Percentiles rank a stretch among this genome's conserved stretches.
Evolutionary conservation across 2,329 filamentous ascomycete species (phyloP).

Genomic region (Penicillium sp.): DNA sequence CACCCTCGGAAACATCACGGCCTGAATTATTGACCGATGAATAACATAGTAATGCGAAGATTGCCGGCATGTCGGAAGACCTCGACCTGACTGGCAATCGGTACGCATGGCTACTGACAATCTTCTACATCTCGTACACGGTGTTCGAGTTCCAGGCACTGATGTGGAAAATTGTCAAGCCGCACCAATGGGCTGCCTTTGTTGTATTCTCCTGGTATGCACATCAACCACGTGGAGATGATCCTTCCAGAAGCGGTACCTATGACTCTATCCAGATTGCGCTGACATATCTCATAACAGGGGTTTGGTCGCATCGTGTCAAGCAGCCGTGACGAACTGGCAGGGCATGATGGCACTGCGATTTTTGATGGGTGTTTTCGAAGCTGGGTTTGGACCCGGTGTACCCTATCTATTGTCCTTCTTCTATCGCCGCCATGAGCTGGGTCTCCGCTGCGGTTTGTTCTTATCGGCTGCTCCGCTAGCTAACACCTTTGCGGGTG

Average conservation of each 20-base stretch:
- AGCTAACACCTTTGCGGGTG: slow-evolving; percentile 77
- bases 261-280: slow-evolving; percentile 9
- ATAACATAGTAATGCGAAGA: slow-evolving; percentile 51
- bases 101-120: slow-evolving; percentile 55
- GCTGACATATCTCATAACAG: slow-evolving; percentile 27
- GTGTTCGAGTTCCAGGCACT: slow-evolving; percentile 44
- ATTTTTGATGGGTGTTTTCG: slow-evolving; percentile 50
- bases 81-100: slow-evolving; percentile 49
- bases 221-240: slow-evolving; percentile 12
- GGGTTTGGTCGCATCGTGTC: slow-evolving; percentile 51
- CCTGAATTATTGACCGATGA: neutral
- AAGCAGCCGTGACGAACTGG: slow-evolving; percentile 49
- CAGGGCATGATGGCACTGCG: slow-evolving; percentile 52
- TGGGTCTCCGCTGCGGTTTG: slow-evolving; percentile 58
- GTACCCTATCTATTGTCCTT: slow-evolving; percentile 57
- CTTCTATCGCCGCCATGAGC: slow-evolving; percentile 60
- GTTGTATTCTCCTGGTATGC: slow-evolving; percentile 46
- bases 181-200: slow-evolving; percentile 47
- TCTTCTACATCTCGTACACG: slow-evolving; percentile 56
- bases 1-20: neutral
- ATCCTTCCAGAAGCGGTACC: slow-evolving; percentile 3
- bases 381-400: slow-evolving; percentile 49
- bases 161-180: slow-evolving; percentile 48
- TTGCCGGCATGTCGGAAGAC: slow-evolving; percentile 55
- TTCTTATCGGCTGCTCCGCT: slow-evolving; percentile 63